Evolutionary conservation across 148 eudicot genomes (phyloP).

Genomic region (Pharnaceum exiguum): DNA sequence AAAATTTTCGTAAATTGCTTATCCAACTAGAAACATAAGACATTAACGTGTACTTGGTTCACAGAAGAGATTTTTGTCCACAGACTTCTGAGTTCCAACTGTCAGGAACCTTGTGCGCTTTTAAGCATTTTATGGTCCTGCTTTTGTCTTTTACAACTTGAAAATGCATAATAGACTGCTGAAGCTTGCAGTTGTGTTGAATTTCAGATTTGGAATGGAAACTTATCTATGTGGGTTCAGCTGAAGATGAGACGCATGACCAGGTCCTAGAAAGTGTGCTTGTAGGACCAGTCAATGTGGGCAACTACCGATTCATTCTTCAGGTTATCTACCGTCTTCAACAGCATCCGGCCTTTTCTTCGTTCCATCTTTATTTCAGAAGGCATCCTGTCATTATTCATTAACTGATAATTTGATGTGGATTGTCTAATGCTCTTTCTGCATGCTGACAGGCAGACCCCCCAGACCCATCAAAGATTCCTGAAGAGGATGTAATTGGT

Average conservation of each 20-base stretch:
- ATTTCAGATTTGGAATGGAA: conserved; percentile 89
- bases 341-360: too few species aligned
- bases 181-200: not conserved
- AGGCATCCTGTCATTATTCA: too few species aligned
- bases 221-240: conserved; percentile 89
- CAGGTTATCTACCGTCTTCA: conserved; percentile 43
- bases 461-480: conserved; percentile 85
- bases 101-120: too few species aligned
- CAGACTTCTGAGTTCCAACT: too few species aligned
- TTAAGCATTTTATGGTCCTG: not conserved
- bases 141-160: not conserved
- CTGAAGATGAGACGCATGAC: conserved; percentile 94
- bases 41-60: too few species aligned
- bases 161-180: not conserved
- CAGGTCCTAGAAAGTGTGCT: conserved; percentile 92
- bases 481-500: conserved; percentile 86
- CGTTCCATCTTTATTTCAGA: too few species aligned
- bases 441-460: conserved; percentile 64
- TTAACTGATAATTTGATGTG: not conserved
- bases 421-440: not conserved
- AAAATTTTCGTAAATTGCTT: too few species aligned
- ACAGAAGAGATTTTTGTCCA: too few species aligned
- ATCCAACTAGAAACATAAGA: too few species aligned
- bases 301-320: conserved; percentile 88
- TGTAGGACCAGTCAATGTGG: conserved; percentile 92